Percentiles rank a stretch among this genome's conserved stretches.
Evolutionary conservation across 2,329 filamentous ascomycete genomes (phyloP).

Genomic region (Pestalotiopsis sp.): DNA sequence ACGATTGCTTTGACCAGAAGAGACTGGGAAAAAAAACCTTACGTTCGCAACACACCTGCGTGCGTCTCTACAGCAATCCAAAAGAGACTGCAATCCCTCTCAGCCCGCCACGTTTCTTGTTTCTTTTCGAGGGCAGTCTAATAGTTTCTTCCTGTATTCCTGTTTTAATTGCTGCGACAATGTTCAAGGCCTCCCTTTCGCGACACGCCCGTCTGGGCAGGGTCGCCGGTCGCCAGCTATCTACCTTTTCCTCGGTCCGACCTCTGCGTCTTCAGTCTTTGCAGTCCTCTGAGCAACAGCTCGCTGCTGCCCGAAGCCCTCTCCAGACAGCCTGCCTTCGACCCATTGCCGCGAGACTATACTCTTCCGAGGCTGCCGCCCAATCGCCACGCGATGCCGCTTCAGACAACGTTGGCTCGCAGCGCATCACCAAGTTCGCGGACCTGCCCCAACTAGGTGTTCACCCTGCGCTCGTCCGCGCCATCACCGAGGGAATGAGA

Average conservation of each 20-base stretch:
- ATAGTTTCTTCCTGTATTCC: not conserved
- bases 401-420: constrained; percentile 16
- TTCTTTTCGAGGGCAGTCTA: not conserved
- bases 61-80: not conserved
- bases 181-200: constrained; percentile 19
- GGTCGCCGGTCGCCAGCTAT: constrained; percentile 16
- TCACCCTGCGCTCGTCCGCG: constrained; percentile 64
- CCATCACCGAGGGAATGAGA: constrained; percentile 72
- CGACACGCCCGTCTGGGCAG: constrained; percentile 17
- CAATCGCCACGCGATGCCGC: not conserved
- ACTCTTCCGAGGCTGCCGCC: constrained; percentile 14
- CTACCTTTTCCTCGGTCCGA: constrained; percentile 12
- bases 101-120: not conserved
- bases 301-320: not conserved
- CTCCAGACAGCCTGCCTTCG: not conserved
- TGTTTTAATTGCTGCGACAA: not conserved
- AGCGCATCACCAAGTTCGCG: constrained; percentile 41
- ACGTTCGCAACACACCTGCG: not conserved
- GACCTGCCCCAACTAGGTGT: constrained; percentile 54
- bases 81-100: not conserved
- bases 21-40: not conserved
- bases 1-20: not conserved
- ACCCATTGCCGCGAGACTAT: constrained; percentile 9
- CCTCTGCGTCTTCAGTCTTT: constrained; percentile 14
- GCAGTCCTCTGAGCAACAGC: constrained; percentile 9